Evolutionary conservation across 192 early-diverging fungal genomes (phyloP).

Genomic region (Podila minutissima): DNA sequence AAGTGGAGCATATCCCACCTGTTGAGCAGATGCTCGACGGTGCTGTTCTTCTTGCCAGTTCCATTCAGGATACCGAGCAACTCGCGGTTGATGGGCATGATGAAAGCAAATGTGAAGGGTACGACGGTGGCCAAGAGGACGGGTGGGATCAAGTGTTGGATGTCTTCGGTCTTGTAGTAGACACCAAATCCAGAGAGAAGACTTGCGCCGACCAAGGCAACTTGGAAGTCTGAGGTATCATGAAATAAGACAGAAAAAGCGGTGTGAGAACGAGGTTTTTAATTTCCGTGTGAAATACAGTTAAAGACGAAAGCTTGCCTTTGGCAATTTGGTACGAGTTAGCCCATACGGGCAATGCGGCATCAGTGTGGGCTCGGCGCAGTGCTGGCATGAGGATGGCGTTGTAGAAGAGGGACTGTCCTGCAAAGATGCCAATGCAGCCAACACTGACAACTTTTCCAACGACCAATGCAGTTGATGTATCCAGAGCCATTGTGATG

Average conservation of each 20-base stretch:
- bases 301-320: not conserved
- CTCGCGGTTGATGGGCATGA: constrained; percentile 21
- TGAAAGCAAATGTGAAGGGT: constrained; percentile 19
- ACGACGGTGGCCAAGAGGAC: constrained; percentile 19
- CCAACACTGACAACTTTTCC: constrained; percentile 17
- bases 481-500: not conserved
- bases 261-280: not conserved
- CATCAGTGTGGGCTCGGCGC: not conserved
- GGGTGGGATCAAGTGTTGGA: constrained; percentile 14
- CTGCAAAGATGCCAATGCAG: constrained; percentile 33
- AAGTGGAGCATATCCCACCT: constrained; percentile 43
- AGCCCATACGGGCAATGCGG: constrained; percentile 27
- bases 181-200: constrained; percentile 1
- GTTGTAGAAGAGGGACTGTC: constrained; percentile 19
- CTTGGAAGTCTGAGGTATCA: constrained; percentile 9
- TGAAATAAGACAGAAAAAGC: not conserved
- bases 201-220: constrained; percentile 6
- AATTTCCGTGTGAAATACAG: not conserved
- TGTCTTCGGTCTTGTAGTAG: constrained; percentile 26
- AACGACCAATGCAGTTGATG: not conserved
- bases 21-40: constrained; percentile 9
- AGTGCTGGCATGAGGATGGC: constrained; percentile 26
- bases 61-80: constrained; percentile 18
- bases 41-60: not conserved
- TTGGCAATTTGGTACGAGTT: constrained; percentile 12